Evolutionary conservation across 495 filamentous ascomycete species (phyloP).

Genomic region (Penicillium lagena): DNA sequence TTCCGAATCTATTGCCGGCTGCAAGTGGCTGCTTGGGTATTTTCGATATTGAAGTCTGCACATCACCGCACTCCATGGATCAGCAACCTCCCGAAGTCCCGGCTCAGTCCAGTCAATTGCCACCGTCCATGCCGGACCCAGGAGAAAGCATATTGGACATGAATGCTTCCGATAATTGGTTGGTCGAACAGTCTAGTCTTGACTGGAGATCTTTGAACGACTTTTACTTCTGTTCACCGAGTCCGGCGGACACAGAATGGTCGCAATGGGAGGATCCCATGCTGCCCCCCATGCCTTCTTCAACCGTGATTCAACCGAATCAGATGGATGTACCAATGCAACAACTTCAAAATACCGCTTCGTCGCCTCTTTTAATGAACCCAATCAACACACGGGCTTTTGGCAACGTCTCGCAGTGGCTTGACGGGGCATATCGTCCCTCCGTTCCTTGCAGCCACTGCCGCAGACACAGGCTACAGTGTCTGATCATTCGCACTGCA

Average conservation of each 20-base stretch:
- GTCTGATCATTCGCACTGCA: conserved; percentile 39
- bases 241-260: conserved; percentile 4
- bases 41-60: too few relatives aligned
- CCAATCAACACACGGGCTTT: conserved; percentile 1
- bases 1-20: too few relatives aligned
- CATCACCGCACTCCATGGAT: conserved; percentile 2
- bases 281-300: not conserved
- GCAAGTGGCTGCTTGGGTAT: too few relatives aligned
- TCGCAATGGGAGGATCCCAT: conserved; percentile 4
- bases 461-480: conserved; percentile 34
- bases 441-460: conserved; percentile 37
- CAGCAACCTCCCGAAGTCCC: not conserved
- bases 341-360: not conserved
- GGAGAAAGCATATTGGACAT: conserved; percentile 4
- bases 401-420: conserved; percentile 29
- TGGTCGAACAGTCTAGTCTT: not conserved
- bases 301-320: too few relatives aligned
- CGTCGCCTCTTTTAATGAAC: not conserved
- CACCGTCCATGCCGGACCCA: conserved; percentile 5
- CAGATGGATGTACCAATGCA: not conserved
- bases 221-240: conserved; percentile 11
- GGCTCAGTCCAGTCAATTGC: conserved; percentile 3
- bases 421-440: conserved; percentile 38
- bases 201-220: conserved; percentile 9
- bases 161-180: not conserved